Evolutionary conservation across 1,139 yeast genomes (phyloP).

Genomic region (Entelexis sorbosivorans): DNA sequence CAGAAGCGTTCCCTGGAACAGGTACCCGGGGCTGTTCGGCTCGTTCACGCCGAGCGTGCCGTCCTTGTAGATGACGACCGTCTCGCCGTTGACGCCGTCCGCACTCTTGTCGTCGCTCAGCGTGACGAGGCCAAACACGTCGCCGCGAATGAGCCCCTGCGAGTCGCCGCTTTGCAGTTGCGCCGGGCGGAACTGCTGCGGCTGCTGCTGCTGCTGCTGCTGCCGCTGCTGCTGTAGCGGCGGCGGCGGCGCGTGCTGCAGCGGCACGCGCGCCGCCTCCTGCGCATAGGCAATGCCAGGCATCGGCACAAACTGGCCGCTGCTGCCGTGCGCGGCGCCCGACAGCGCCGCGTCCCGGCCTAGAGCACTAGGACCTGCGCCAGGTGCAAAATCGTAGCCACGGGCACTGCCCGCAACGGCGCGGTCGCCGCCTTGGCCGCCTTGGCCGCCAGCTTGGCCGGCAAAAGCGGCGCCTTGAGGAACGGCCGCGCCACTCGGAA

Average conservation of each 20-base stretch:
- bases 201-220: not conserved
- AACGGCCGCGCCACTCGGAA: not conserved
- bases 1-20: slow-evolving; percentile 24
- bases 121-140: slow-evolving; percentile 26
- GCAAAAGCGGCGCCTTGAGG: not conserved
- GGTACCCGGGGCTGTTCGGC: slow-evolving; percentile 20
- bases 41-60: slow-evolving; percentile 24
- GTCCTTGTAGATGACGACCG: slow-evolving; percentile 25
- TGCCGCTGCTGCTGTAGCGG: not conserved
- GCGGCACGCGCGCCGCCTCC: not conserved
- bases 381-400: not conserved
- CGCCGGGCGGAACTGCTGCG: too few species aligned
- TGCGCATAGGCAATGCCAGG: not conserved
- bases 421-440: not conserved
- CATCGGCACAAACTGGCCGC: not conserved
- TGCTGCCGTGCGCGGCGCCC: not conserved
- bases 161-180: too few species aligned
- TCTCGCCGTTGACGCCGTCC: slow-evolving; percentile 21
- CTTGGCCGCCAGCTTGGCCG: not conserved
- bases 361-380: not conserved
- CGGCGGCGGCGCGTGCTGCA: not conserved
- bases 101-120: slow-evolving; percentile 4
- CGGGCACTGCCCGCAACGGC: not conserved
- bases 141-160: slow-evolving; percentile 21
- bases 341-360: not conserved